Base-by-base conservation (phyloP, 768 basidiomycete genomes). In the Cystobasidiopsis lactophilus region DNA sequence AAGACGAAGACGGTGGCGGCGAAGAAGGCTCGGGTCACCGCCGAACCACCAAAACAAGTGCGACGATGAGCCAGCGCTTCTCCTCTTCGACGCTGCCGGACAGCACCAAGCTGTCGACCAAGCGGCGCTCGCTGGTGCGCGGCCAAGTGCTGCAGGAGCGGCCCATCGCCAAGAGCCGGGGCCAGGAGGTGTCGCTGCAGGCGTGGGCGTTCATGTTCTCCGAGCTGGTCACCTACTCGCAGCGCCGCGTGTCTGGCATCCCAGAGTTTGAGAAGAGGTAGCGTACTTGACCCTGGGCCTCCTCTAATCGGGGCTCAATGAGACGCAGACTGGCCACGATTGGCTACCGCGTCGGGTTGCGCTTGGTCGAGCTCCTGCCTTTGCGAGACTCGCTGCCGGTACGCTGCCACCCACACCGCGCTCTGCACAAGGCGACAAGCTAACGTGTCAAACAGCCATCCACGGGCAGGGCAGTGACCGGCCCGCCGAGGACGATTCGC, bases 221-320 rank as follows among this genome's bases (percentile, higher is more conserved):
- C 3, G 89, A 96, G 68, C 72, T 88, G 13, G 80, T 98, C 1
- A 81, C 88, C 66, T 96, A 96, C 68, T 91, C 85, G 1, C 93
- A 96, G 69, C 88, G 85, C 63, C 77, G 86, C 50, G 91, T 95
- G 49, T 77, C 76, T 60, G 91, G 89, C 5, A 88, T 98, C 57
- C 82, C 84, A 65, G 93, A 96, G 67, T 73, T 98, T 56, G 93
- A 98, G 68, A 75, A 82, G 60, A 78, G 84, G 89, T 86, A 50
- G 53, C 38, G 21, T 39, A 21, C 27, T 21, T 44, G 1, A 10
- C n/a, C 16, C 5, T n/a, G 9, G 21, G 38, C n/a, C 24, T 14
- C 14, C 7, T 21, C 11, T 27, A 13, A 9, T 18, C 3, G 30
- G 19, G 26, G 31, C 30, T 54, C 3, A 46, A 2, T 29, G 3